Percentiles rank a stretch among this genome's conserved stretches.
phyloP scores from a whole-genome alignment of 2,329 filamentous ascomycete species.

The Penicillium sclerotiorum region DNA sequence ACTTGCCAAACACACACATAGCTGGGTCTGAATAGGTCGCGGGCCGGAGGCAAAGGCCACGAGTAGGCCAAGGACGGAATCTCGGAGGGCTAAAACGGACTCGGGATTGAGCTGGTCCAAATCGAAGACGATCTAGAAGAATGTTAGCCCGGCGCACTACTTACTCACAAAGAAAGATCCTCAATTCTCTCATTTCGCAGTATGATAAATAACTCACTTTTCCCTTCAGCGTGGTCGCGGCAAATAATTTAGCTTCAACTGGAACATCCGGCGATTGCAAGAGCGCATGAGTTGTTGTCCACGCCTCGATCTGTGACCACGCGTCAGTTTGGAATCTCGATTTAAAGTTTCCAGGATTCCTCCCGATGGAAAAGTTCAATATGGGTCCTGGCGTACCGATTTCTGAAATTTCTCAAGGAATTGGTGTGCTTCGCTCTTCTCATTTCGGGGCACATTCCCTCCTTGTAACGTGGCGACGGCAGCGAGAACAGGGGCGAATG shows the following conservation, averaged over 20 bases:
- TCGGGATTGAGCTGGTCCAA: constrained; percentile 80
- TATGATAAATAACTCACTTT: constrained; percentile 66
- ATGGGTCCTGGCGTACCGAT: constrained; percentile 65
- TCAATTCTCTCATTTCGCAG: neutral
- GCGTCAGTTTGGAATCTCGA: no score
- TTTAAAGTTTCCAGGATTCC: neutral
- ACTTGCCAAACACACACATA: constrained; percentile 92
- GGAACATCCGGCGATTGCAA: constrained; percentile 76
- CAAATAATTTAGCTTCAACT: constrained; percentile 87
- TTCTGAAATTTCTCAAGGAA: constrained; percentile 96
- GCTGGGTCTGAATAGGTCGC: constrained; percentile 81
- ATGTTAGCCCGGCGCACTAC: constrained; percentile 25
- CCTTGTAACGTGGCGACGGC: constrained; percentile 90
- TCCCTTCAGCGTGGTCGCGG: constrained; percentile 94
- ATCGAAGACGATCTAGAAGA: constrained; percentile 86
- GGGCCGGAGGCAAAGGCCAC: constrained; percentile 80
- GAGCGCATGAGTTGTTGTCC: constrained; percentile 84
- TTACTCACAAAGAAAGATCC: neutral
- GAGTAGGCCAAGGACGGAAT: constrained; percentile 79
- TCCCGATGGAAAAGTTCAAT: neutral
- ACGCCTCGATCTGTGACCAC: constrained; percentile 74
- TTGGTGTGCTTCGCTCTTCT: constrained; percentile 88
- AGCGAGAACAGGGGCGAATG: constrained; percentile 81
- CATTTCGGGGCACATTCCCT: constrained; percentile 75
- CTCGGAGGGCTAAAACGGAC: constrained; percentile 75